Conservation (phyloP, 805 yeast species). For the Middelhovenomyces tepae region DNA sequence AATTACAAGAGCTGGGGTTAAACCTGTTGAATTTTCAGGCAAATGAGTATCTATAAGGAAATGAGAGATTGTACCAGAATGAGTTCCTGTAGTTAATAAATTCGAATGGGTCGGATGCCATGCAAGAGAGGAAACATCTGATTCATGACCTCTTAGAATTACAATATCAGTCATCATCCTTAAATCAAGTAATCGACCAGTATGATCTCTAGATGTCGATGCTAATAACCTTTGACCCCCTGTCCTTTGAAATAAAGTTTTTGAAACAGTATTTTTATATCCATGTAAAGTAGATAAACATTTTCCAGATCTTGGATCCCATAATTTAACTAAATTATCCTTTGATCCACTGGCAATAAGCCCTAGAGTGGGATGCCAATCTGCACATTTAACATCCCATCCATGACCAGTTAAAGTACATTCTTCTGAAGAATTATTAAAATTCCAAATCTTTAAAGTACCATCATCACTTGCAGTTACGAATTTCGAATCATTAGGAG, state of each 20-base stretch:
- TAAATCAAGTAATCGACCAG: conserved; percentile 80
- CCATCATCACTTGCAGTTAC: conserved; percentile 94
- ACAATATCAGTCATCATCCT: conserved; percentile 72
- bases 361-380: conserved; percentile 91
- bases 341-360: conserved; percentile 88
- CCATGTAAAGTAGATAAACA: conserved; percentile 79
- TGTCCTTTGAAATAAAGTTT: conserved; percentile 74
- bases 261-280: conserved; percentile 88
- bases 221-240: conserved; percentile 70
- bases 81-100: conserved; percentile 74
- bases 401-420: conserved; percentile 80
- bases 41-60: conserved; percentile 48
- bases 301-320: conserved; percentile 84
- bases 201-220: conserved; percentile 80
- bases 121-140: conserved; percentile 74
- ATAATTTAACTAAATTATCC: conserved; percentile 82
- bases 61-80: conserved; percentile 79
- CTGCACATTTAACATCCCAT: conserved; percentile 97
- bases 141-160: conserved; percentile 67
- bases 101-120: conserved; percentile 92
- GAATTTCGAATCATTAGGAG: conserved; percentile 85
- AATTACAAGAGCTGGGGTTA: conserved; percentile 37
- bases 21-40: conserved; percentile 22
- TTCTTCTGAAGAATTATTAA: conserved; percentile 80
- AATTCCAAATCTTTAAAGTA: conserved; percentile 86